phyloP scores from a whole-genome alignment of 441 rosid species.

The Pelargonium citronellum region DNA sequence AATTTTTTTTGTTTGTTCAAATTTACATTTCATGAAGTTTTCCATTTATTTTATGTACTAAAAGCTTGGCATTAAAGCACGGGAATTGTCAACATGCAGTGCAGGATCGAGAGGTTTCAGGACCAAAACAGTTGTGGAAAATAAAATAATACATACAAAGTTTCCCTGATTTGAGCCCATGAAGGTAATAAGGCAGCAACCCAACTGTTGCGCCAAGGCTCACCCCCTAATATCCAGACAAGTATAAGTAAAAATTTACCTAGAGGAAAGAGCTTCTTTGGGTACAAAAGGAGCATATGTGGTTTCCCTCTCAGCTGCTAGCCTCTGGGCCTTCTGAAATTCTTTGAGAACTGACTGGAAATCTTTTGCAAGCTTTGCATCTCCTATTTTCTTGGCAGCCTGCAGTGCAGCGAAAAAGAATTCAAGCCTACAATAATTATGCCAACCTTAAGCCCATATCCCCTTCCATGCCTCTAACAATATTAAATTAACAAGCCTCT shows the following conservation, averaged over 20 bases:
- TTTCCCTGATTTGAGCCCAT: too few relatives aligned
- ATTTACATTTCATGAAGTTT: neutral
- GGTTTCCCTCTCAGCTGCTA: slow-evolving; percentile 65
- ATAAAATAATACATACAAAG: neutral
- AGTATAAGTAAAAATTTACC: slow-evolving; percentile 18
- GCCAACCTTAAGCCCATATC: neutral
- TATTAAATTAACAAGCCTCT: too few relatives aligned
- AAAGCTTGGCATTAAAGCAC: neutral
- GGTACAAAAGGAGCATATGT: slow-evolving; percentile 43
- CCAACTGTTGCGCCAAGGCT: too few relatives aligned
- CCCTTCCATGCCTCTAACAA: neutral
- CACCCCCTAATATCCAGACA: neutral
- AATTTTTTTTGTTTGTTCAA: neutral
- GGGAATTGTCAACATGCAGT: too few relatives aligned
- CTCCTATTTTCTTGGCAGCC: slow-evolving; percentile 57
- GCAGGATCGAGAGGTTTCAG: too few relatives aligned
- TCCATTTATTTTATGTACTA: neutral
- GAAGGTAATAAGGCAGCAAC: too few relatives aligned
- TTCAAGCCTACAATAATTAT: neutral
- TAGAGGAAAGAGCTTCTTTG: slow-evolving; percentile 30
- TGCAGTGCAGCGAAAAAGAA: slow-evolving; percentile 11
- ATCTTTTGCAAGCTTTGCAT: slow-evolving; percentile 69
- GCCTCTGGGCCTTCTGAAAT: slow-evolving; percentile 62
- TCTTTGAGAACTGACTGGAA: slow-evolving; percentile 53
- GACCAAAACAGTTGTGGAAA: neutral